A percentile compares a stretch with the other conserved stretches of the same genome.
Conservation (phyloP, 495 filamentous ascomycete genomes). For the Monascus purpureus region DNA sequence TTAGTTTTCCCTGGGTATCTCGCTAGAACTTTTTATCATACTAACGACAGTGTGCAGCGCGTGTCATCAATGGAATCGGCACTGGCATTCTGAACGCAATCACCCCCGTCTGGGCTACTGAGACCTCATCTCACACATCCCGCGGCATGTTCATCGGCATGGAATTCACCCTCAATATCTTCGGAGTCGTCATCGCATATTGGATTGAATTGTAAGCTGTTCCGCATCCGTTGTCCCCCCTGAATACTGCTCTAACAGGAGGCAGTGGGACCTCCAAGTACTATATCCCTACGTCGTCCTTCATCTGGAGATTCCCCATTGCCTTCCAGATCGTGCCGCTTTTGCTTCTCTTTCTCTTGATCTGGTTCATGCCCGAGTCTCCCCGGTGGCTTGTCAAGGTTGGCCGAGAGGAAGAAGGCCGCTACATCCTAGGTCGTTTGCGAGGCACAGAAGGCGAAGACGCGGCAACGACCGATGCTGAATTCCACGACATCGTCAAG, state of each 20-base stretch:
- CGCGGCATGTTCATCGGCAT: slow-evolving; percentile 59
- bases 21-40: neutral
- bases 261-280: slow-evolving; percentile 41
- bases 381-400: slow-evolving; percentile 52
- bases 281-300: slow-evolving; percentile 37
- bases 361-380: slow-evolving; percentile 54
- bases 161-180: slow-evolving; percentile 62
- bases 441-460: slow-evolving; percentile 45
- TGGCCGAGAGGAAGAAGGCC: slow-evolving; percentile 45
- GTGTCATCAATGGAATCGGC: slow-evolving; percentile 53
- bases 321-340: slow-evolving; percentile 58
- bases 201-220: slow-evolving; percentile 52
- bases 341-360: slow-evolving; percentile 27
- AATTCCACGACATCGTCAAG: slow-evolving; percentile 49
- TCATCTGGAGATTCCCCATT: slow-evolving; percentile 57
- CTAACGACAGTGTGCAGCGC: slow-evolving; percentile 24
- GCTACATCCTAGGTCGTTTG: slow-evolving; percentile 46
- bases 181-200: slow-evolving; percentile 59
- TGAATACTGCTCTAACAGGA: slow-evolving; percentile 4
- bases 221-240: neutral
- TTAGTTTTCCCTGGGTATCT: slow-evolving; percentile 15
- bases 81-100: slow-evolving; percentile 62
- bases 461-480: slow-evolving; percentile 37
- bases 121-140: slow-evolving; percentile 52
- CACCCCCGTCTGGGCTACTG: slow-evolving; percentile 58